Base-by-base conservation (phyloP, 306 rosid species). In the Medicago ruthenica region DNA sequence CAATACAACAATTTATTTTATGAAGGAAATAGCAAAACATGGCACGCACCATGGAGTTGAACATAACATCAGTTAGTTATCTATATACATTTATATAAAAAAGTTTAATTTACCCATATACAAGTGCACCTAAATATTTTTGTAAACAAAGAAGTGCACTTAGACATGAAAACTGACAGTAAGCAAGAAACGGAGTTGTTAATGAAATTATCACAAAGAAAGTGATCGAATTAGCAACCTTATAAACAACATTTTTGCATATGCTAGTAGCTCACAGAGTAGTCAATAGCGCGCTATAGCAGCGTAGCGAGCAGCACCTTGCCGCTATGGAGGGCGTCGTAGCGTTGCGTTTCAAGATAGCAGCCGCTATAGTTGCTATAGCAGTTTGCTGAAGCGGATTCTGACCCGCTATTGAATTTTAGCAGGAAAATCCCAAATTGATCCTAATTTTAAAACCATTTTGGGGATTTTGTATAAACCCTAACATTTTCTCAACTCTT, bases 161-260 rank as follows among this genome's bases (percentile, higher is more conserved):
- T 1, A 6, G 22, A 61, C 61, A 69, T 42, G 58, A 75, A 71
- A 66, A 42, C 34, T 71, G 31, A 62, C 47, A 59, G 8, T 47
- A 39, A 13, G 22, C 8, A 57, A 64, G 41, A 58, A 55, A 80
- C 72, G 61, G 18, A 71, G 14, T 10, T 53, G 51, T n/a, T 47
- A 15, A 4, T 53, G 73, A 73, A 66, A 70, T 18, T 22, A 9
- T 36, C 8, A 36, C 14, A 37, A 58, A 47, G 21, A 76, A 47
- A 57, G 70, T 47, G 72, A 79, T 60, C 50, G 64, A 79, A 64
- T 18, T 17, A 73, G 20, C 39, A 15, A 77, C 44, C 36, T 12
- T 27, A n/a, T 64, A 64, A 45, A 71, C 71, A 14, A 36, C 15
- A 70, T 22, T 66, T 76, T 40, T 6, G 27, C 27, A 66, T 59